Conservation (phyloP, 73 alveolate genomes). For the Paramecium sonneborni region DNA sequence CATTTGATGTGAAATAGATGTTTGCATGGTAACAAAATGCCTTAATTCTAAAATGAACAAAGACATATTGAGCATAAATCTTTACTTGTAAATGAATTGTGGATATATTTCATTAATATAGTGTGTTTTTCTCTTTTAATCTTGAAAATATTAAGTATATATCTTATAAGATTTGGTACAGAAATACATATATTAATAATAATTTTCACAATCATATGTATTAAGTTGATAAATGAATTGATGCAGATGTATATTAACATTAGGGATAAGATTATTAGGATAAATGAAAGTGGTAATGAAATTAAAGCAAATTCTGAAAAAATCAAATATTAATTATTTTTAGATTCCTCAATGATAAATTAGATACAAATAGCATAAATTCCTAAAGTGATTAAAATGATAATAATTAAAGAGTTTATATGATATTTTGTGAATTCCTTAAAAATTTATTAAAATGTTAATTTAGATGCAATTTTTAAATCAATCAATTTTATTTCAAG, state of each 20-base stretch:
- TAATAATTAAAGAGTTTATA: background rate
- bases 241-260: background rate
- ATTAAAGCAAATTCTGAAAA: background rate
- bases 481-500: background rate
- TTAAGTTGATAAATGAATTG: background rate
- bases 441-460: background rate
- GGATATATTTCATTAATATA: background rate
- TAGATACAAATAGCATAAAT: background rate
- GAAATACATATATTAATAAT: background rate
- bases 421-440: background rate
- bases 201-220: background rate
- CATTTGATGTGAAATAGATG: background rate
- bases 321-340: background rate
- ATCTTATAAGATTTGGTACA: background rate
- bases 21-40: background rate
- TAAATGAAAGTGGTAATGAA: background rate
- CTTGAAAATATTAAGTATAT: background rate
- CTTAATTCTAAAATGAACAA: background rate
- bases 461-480: background rate
- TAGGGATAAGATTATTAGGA: background rate
- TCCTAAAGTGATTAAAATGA: background rate
- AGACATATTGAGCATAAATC: background rate
- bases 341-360: background rate
- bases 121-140: background rate
- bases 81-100: background rate